phyloP scores from a whole-genome alignment of 257 asterid species.

The Ligustrum vulgare region DNA sequence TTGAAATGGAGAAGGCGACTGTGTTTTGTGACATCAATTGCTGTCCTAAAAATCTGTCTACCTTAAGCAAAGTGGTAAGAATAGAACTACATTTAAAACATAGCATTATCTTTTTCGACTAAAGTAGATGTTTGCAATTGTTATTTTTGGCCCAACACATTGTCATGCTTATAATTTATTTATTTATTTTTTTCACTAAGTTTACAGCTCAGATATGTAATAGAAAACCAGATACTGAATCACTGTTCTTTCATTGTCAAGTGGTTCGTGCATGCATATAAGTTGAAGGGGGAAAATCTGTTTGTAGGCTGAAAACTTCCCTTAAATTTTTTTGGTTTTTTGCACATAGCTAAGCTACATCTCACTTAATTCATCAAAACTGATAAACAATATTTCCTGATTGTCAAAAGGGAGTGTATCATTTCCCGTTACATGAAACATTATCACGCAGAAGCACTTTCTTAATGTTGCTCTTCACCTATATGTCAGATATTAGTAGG shows the following conservation, averaged over 20 bases:
- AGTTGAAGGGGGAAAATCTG: neutral
- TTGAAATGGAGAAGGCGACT: slow-evolving; percentile 3
- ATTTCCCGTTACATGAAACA: neutral
- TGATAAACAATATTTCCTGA: too few species aligned
- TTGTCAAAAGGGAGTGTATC: neutral
- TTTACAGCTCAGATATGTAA: slow-evolving; percentile 1
- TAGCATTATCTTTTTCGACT: neutral
- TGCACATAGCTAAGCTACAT: neutral
- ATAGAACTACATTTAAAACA: neutral
- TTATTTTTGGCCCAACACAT: neutral
- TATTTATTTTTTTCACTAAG: neutral
- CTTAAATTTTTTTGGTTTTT: too few species aligned
- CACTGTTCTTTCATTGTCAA: neutral
- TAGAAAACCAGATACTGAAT: neutral
- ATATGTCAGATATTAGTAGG: slow-evolving; percentile 19
- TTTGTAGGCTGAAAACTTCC: neutral
- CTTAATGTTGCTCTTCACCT: slow-evolving; percentile 11
- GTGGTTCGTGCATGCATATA: neutral
- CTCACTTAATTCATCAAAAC: neutral
- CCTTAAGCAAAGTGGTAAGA: slow-evolving; percentile 1
- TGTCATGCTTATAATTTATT: neutral
- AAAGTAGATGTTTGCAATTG: neutral
- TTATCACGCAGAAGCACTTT: neutral
- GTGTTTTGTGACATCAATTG: slow-evolving; percentile 3
- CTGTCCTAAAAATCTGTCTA: neutral